Evolutionary conservation across 768 basidiomycete species (phyloP), one percentile per base, ranked within the genome.

Genomic region (Tulasnella sp.): DNA sequence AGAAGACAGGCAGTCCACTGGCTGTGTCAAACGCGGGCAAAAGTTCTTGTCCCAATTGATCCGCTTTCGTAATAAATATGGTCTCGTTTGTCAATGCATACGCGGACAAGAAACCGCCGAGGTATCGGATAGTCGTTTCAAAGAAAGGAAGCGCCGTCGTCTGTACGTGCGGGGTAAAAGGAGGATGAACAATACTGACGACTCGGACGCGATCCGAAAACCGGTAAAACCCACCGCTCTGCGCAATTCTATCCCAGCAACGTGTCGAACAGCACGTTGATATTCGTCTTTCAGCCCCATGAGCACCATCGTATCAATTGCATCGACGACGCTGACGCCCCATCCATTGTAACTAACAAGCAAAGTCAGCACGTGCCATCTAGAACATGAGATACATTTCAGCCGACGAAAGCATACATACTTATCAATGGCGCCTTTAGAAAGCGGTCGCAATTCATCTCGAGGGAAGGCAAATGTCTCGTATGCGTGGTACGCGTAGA

Each of bases 21-120:
- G 75, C 65, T 1, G 83, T 82, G 23, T 80, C 70, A 67, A 96
- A 92, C 2, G 78, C 79, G 1, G 83, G 81, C 2, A 87, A 74
- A 2, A 96, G 73, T 40, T 74, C 74, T n/a, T 74, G 70, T 2
- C 79, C 91, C 15, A 97, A 79, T 58, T 75, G 72, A 27, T 68
- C 62, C 0, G 73, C 69, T 37, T 67, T 66, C 23, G 63, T 59
- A 21, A 73, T 66, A 56, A 69, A 70, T 29, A 72, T 57, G 4
- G 59, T 42, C 12, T 71, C 66, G 3, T 67, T 68, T 2, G 71
- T 66, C 8, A 75, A 67, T 43, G 73, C 69, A 61, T 72, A 70
- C 0, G 75, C 72, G 6, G 73, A 70, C 0, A 76, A 65, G 2
- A 77, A 65, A 2, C 75, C 75, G 15, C 75, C 75, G 2, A 77